Conservation (phyloP, 345 rosid species). For the Citrus cavaleriei region DNA sequence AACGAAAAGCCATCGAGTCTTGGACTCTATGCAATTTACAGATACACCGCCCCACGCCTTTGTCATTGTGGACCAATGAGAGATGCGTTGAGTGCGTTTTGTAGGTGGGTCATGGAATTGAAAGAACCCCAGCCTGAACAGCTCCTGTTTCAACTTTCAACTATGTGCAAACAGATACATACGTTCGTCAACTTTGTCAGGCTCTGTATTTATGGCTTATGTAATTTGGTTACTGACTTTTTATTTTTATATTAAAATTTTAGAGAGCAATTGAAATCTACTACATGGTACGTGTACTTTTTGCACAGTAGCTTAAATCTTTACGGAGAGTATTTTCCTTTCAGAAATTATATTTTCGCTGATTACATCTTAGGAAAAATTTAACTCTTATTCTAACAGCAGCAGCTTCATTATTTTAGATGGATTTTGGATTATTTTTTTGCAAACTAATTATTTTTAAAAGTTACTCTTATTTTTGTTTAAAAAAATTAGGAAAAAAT, state of each 20-base stretch:
- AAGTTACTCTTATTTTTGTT: no score
- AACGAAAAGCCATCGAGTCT: neutral
- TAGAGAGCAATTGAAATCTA: no score
- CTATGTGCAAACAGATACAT: neutral
- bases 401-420: no score
- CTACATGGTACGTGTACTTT: no score
- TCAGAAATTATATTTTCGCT: no score
- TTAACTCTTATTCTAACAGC: no score
- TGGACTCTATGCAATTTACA: neutral
- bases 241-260: neutral
- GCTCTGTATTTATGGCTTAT: neutral
- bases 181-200: neutral
- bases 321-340: no score
- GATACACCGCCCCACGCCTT: constrained; percentile 28
- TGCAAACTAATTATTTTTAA: no score
- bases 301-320: no score
- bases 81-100: constrained; percentile 16
- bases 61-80: constrained; percentile 24
- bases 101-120: constrained; percentile 24
- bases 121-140: neutral
- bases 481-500: no score
- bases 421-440: no score
- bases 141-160: constrained; percentile 11
- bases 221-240: neutral
- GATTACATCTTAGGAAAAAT: no score